Conservation (phyloP, 345 rosid genomes). For the Populus davidiana region DNA sequence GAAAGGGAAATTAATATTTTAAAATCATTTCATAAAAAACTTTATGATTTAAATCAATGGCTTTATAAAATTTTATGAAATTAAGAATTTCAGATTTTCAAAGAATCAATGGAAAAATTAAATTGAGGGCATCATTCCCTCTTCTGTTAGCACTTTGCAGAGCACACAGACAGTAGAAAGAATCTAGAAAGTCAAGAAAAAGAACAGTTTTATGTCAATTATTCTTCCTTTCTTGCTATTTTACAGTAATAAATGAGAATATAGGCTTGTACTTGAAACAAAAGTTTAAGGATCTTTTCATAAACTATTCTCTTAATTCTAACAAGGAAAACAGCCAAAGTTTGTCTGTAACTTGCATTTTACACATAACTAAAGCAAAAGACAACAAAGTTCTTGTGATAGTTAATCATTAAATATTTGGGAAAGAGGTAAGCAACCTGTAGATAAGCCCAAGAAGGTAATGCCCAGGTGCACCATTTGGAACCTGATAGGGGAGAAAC, state of each 20-base stretch:
- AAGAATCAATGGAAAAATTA: neutral
- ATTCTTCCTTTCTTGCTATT: neutral
- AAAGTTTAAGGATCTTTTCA: neutral
- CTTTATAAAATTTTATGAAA: neutral
- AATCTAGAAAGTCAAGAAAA: neutral
- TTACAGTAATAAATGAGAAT: neutral
- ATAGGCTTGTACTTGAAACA: neutral
- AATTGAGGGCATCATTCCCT: neutral
- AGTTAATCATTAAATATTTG: conserved; percentile 11
- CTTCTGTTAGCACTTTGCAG: neutral
- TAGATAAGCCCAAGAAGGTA: conserved; percentile 94
- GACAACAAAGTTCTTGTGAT: neutral
- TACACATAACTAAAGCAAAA: conserved; percentile 4
- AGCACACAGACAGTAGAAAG: neutral
- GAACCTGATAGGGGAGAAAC: conserved; percentile 50
- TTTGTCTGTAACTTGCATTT: neutral
- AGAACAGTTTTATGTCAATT: neutral
- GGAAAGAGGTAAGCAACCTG: conserved; percentile 48
- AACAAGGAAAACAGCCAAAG: neutral
- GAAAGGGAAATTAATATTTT: neutral
- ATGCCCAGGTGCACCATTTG: conserved; percentile 96
- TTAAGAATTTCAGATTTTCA: neutral
- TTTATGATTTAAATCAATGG: neutral
- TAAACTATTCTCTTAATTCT: neutral
- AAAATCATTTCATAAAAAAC: neutral